A percentile compares a stretch with the other conserved stretches of the same genome.
Evolutionary conservation across 2,329 filamentous ascomycete genomes (phyloP).

Genomic region (Dactylellina cionopaga): DNA sequence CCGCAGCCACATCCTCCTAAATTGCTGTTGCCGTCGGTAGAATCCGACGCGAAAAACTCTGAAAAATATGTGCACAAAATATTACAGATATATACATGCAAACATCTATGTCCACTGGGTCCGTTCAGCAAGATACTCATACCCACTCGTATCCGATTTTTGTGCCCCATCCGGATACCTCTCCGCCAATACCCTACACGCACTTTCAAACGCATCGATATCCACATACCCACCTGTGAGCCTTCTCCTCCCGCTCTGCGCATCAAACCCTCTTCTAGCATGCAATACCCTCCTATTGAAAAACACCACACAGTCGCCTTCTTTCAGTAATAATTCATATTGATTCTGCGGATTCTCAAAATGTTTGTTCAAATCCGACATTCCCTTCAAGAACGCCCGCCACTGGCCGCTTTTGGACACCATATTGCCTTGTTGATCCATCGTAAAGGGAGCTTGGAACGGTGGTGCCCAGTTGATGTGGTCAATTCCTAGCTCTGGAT

Average conservation of each 20-base stretch:
- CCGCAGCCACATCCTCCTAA: conserved; percentile 22
- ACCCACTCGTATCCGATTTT: conserved; percentile 17
- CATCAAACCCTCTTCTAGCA: conserved; percentile 79
- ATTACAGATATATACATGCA: conserved; percentile 2
- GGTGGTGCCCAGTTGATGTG: conserved; percentile 78
- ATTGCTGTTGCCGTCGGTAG: too few species aligned
- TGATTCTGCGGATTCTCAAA: conserved; percentile 70
- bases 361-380: conserved; percentile 14
- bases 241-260: conserved; percentile 75
- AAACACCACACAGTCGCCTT: conserved; percentile 92
- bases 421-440: conserved; percentile 35
- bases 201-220: conserved; percentile 69
- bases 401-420: conserved; percentile 46
- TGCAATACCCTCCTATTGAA: conserved; percentile 88
- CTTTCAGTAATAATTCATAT: conserved; percentile 76
- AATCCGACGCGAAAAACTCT: too few species aligned
- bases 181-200: conserved; percentile 62
- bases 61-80: too few species aligned
- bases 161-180: conserved; percentile 53
- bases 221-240: conserved; percentile 86
- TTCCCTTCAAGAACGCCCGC: conserved; percentile 62
- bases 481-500: conserved; percentile 56
- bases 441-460: conserved; percentile 73
- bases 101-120: conserved; percentile 23
- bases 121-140: conserved; percentile 10